Base-by-base conservation (phyloP, 768 basidiomycete genomes). In the Peribolospora kevripleyi region DNA sequence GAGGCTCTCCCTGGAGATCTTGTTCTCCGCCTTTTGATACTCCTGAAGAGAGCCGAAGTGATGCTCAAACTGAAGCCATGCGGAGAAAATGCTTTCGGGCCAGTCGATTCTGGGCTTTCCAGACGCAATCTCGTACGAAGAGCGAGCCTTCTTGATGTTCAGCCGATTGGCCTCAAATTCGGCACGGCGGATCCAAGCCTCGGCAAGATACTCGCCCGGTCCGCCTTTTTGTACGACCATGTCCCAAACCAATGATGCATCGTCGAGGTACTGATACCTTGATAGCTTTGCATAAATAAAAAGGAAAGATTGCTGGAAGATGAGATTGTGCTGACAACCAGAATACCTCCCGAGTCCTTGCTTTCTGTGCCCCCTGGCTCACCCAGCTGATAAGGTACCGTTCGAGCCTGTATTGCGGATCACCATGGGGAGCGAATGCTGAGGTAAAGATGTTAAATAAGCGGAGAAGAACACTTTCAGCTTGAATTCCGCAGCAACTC, bases 71-170 rank as follows among this genome's bases (percentile, higher is more conserved):
- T 73, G 68, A 13, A 80, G 63, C 83, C 85, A 91, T 1, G 83
- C 80, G 54, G 88, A 84, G 79, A 84, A 91, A 6, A 97, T 70
- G 7, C 80, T 82, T 66, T 98, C 91, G 0, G 93, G 88, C 81
- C 88, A 97, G 67, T 98, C 91, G 45, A 97, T 61, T 39, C 65
- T 61, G 51, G 80, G 76, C 65, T 81, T 82, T 48, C 72, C 70
- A 39, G 78, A 74, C 4, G 82, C 71, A 57, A 79, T 77, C 46
- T 70, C 67, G 65, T 0, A 53, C 13, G 58, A 84, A 91, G 6
- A 77, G 46, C 86, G 77, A 3, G 81, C 82, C 49, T 75, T 69
- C 11, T 77, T 73, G 46, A 67, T 49, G 37, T 66, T 56, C 11
- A 63, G 54, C 6, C 57, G 60, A 45, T 55, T 49, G 7, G 58